Conservation (phyloP, 2,329 filamentous ascomycete species). For the Fusarium sp. region DNA sequence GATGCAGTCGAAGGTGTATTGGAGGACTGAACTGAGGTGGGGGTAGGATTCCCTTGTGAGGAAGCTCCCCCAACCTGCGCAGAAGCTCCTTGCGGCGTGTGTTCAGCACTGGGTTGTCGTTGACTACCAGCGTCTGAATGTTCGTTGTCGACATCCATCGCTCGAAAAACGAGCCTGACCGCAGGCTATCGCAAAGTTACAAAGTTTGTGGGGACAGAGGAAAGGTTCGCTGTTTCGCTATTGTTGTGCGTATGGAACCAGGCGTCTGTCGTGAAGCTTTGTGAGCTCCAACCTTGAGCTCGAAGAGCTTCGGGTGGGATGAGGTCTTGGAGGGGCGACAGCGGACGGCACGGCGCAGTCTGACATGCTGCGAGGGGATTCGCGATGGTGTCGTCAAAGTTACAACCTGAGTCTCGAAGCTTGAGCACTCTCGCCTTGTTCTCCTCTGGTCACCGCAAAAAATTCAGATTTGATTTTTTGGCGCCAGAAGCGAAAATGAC, state of each 20-base stretch:
- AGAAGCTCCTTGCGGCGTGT: conserved; percentile 46
- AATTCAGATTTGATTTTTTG: not conserved
- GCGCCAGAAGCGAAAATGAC: not conserved
- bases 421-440: not conserved
- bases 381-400: conserved; percentile 16
- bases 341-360: conserved; percentile 31
- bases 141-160: conserved; percentile 47
- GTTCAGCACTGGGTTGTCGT: conserved; percentile 45
- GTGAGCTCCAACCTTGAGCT: conserved; percentile 24
- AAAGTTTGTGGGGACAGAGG: not conserved
- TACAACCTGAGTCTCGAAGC: conserved; percentile 13
- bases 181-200: conserved; percentile 6
- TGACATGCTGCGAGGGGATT: conserved; percentile 40
- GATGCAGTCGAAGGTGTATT: conserved; percentile 39
- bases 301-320: conserved; percentile 21
- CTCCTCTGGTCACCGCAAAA: not conserved
- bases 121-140: conserved; percentile 42
- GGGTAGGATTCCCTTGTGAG: conserved; percentile 44
- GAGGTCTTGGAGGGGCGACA: conserved; percentile 31
- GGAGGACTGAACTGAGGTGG: conserved; percentile 41
- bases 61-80: conserved; percentile 30
- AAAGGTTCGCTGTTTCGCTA: not conserved
- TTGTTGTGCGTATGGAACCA: not conserved
- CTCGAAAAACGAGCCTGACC: conserved; percentile 5
- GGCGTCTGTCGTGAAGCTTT: conserved; percentile 10